Evolutionary conservation across 768 basidiomycete genomes (phyloP).

Genomic region (Lentinula lateritia): DNA sequence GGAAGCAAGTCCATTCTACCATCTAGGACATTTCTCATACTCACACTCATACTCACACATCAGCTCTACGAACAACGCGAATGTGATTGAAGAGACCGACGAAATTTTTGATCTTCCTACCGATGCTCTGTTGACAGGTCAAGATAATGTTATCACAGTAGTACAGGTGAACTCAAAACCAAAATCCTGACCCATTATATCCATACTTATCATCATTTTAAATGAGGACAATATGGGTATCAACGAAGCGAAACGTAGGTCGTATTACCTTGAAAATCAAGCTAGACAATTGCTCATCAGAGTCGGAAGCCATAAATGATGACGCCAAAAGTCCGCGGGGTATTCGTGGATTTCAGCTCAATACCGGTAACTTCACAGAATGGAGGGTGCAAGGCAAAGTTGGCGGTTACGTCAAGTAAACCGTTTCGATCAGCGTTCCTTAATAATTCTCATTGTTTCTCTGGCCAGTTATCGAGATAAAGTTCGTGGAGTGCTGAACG

Average conservation of each 20-base stretch:
- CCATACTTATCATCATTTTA: neutral
- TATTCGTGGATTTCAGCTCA: constrained; percentile 70
- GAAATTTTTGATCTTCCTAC: constrained; percentile 58
- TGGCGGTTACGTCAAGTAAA: constrained; percentile 63
- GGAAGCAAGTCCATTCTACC: constrained; percentile 45
- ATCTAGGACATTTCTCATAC: neutral
- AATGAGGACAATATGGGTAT: constrained; percentile 75
- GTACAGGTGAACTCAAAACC: constrained; percentile 46
- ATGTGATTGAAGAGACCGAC: constrained; percentile 63
- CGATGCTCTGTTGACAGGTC: constrained; percentile 41
- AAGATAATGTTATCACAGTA: constrained; percentile 74
- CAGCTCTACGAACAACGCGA: constrained; percentile 62
- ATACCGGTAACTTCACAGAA: constrained; percentile 48
- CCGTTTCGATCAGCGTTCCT: constrained; percentile 4
- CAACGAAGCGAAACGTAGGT: constrained; percentile 51
- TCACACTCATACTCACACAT: neutral
- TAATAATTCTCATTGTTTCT: neutral
- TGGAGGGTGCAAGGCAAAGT: constrained; percentile 78
- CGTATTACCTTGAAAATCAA: neutral
- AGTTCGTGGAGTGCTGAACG: constrained; percentile 62
- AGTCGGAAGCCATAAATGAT: constrained; percentile 33
- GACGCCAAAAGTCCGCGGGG: constrained; percentile 72
- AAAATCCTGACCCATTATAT: neutral
- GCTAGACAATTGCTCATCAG: neutral
- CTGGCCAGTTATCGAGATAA: constrained; percentile 66